Conservation (phyloP, 208 protist species). For the Crithidia acanthocephali region DNA sequence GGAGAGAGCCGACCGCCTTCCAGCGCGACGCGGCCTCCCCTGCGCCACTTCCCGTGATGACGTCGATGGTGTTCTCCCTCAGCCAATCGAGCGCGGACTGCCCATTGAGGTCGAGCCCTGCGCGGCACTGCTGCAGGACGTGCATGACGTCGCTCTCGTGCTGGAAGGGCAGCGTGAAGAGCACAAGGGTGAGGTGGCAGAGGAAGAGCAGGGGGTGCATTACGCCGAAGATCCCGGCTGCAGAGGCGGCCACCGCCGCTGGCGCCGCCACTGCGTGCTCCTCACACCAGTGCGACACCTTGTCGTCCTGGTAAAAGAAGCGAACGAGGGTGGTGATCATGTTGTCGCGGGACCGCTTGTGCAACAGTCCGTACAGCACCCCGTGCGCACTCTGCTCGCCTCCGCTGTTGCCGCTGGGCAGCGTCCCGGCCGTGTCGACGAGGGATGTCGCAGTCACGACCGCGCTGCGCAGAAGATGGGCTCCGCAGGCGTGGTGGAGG, state of each 20-base stretch:
- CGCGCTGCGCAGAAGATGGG: constrained; percentile 61
- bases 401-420: constrained; percentile 4
- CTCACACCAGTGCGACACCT: constrained; percentile 49
- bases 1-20: constrained; percentile 59
- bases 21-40: constrained; percentile 31
- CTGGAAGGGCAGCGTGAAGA: constrained; percentile 59
- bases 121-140: constrained; percentile 57
- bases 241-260: not conserved
- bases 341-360: constrained; percentile 60
- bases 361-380: constrained; percentile 52
- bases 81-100: constrained; percentile 37
- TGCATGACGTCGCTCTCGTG: constrained; percentile 65
- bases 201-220: constrained; percentile 59
- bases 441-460: not conserved
- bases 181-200: constrained; percentile 50
- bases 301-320: constrained; percentile 71
- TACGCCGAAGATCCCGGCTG: constrained; percentile 15
- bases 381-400: constrained; percentile 42
- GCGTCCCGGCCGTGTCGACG: not conserved
- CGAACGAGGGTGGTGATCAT: constrained; percentile 63
- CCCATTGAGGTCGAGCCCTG: constrained; percentile 63
- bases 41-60: not conserved
- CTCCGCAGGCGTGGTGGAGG: constrained; percentile 58
- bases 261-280: constrained; percentile 27
- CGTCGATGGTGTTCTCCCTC: not conserved